Conservation (phyloP, 192 early-diverging fungal species). For the Backusella mclennaniae region DNA sequence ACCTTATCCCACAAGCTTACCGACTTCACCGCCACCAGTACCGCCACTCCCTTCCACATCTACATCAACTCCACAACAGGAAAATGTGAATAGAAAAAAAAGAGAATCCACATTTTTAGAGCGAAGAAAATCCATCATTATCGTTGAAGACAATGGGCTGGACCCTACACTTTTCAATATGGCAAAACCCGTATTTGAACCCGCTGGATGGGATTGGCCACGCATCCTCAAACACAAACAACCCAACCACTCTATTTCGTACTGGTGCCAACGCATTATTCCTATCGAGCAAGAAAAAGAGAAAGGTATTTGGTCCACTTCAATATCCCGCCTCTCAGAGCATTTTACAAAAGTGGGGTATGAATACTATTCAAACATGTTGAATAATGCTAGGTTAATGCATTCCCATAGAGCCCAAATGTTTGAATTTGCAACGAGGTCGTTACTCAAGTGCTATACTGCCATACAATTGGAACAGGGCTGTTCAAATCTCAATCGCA, state of each 20-base stretch:
- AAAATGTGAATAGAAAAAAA: neutral
- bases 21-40: neutral
- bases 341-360: slow-evolving; percentile 23
- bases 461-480: slow-evolving; percentile 21
- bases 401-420: slow-evolving; percentile 16
- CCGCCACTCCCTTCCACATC: neutral
- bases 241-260: neutral
- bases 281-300: neutral
- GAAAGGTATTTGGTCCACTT: slow-evolving; percentile 11
- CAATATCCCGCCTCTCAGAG: slow-evolving; percentile 9
- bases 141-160: neutral
- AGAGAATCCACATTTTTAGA: slow-evolving; percentile 14
- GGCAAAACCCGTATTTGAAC: slow-evolving; percentile 19
- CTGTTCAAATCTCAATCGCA: slow-evolving; percentile 10
- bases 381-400: slow-evolving; percentile 21
- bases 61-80: neutral
- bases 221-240: slow-evolving; percentile 5
- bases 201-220: slow-evolving; percentile 22
- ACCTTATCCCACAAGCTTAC: slow-evolving; percentile 6
- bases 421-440: slow-evolving; percentile 15
- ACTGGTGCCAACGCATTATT: slow-evolving; percentile 4
- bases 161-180: slow-evolving; percentile 9
- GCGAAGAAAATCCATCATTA: slow-evolving; percentile 14
- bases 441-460: slow-evolving; percentile 9
- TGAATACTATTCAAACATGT: slow-evolving; percentile 17